Base-by-base conservation (phyloP, 768 basidiomycete species). In the Tricholoma saponaceum region DNA sequence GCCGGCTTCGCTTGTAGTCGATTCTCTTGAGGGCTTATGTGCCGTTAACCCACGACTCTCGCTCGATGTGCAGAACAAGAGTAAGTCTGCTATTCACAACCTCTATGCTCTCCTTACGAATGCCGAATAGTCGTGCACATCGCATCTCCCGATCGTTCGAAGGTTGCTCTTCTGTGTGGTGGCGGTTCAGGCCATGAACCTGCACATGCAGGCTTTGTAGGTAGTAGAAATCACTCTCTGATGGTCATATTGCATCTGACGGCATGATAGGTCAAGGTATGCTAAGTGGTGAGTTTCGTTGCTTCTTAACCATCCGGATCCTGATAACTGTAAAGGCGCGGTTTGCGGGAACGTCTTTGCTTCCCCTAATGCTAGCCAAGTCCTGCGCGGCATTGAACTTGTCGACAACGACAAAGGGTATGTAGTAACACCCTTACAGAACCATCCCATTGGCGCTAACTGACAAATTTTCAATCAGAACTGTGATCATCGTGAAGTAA, bases 111-210 rank as follows among this genome's bases (percentile, higher is more conserved):
- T 33, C 57, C 49, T 30, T 62, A 43, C 56, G 51, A 57, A 22
- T 20, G 26, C n/a, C 14, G 10, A 9, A 16, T 63, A 89, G 91
- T 90, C 54, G 77, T 92, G 41, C 84, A 87, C 64, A 71, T 83
- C 52, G 73, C 81, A 23, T 62, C 72, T n/a, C 79, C 71, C 30
- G 83, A 88, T 68, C 79, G 74, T 56, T 79, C 81, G 22, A 85
- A 84, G 66, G 92, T 94, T 43, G 82, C 88, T 2, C 75, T 94
- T 13, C 77, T 94, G 63, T 92, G 89, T 64, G 92, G 92, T 8
- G 92, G 92, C 5, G 92, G 92, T 30, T 84, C 87, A 23, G 91
- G 95, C 4, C 95, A 97, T 67, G 95, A 97, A 66, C 95, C 95
- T 6, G 83, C 93, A 14, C 93, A 95, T 72, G 83, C 91, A 4